phyloP scores from a whole-genome alignment of 2,329 filamentous ascomycete species.

The Cytospora leucostoma region DNA sequence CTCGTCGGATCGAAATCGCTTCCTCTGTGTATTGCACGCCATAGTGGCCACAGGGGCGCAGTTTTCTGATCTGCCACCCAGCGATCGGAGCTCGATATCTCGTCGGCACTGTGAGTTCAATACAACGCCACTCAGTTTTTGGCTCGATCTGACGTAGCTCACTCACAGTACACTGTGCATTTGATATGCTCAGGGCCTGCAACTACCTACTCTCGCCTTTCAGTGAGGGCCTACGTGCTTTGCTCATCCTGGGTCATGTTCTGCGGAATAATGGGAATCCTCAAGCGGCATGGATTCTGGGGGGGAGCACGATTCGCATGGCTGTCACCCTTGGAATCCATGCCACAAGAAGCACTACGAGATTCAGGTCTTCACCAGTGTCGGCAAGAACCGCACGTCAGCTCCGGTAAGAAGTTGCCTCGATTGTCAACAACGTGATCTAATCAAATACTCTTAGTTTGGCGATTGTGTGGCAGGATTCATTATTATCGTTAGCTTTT shows the following conservation, averaged over 20 bases:
- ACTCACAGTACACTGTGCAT: conserved; percentile 5
- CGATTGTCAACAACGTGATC: background rate
- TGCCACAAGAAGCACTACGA: background rate
- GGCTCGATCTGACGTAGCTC: background rate
- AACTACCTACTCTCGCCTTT: conserved; percentile 1
- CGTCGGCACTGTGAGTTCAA: background rate
- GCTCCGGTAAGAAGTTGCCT: background rate
- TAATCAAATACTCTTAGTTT: background rate
- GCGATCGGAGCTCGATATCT: background rate
- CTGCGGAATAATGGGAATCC: conserved; percentile 28
- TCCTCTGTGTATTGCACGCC: conserved; percentile 10
- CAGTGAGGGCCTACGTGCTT: background rate
- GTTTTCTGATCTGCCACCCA: conserved; percentile 12
- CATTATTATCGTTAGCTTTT: conserved; percentile 22
- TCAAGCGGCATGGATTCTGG: conserved; percentile 26
- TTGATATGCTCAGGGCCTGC: conserved; percentile 7
- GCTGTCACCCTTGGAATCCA: conserved; percentile 19
- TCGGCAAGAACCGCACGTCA: background rate
- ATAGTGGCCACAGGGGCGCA: conserved; percentile 14
- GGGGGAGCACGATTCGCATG: conserved; percentile 22
- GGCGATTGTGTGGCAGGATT: conserved; percentile 21
- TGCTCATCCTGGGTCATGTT: conserved; percentile 20
- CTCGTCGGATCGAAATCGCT: background rate
- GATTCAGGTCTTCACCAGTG: background rate
- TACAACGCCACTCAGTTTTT: background rate